Conservation (phyloP, 176 grass and related monocot genomes). For the Typha latifolia region DNA sequence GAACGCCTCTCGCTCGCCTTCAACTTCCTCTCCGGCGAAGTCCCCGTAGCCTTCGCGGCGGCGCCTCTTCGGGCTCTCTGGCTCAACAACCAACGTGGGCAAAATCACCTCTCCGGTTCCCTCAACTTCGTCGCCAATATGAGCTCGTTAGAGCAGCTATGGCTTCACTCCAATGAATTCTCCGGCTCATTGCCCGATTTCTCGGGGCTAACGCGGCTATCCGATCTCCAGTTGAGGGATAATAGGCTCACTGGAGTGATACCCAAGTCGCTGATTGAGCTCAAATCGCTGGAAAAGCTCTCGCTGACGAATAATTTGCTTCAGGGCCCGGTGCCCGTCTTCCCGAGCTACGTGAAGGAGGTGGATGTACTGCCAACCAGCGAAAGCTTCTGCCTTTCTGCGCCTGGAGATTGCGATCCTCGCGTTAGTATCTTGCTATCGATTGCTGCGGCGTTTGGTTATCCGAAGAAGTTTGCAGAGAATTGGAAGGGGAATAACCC, state of each 20-base stretch:
- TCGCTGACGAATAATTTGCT: constrained; percentile 55
- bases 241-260: constrained; percentile 63
- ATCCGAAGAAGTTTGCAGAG: constrained; percentile 26
- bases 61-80: constrained; percentile 35
- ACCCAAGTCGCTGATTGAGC: constrained; percentile 32
- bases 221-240: constrained; percentile 57
- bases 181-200: constrained; percentile 67
- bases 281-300: constrained; percentile 36
- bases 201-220: constrained; percentile 17
- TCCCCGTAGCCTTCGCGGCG: constrained; percentile 32
- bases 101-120: constrained; percentile 16
- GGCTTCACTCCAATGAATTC: constrained; percentile 74
- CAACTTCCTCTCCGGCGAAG: constrained; percentile 43
- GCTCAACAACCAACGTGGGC: constrained; percentile 41
- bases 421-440: constrained; percentile 56
- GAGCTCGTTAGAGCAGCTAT: constrained; percentile 30
- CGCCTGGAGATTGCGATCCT: constrained; percentile 50
- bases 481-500: constrained; percentile 63
- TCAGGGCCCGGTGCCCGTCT: constrained; percentile 47
- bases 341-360: neutral
- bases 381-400: constrained; percentile 41
- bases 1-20: constrained; percentile 31
- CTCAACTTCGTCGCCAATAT: constrained; percentile 53
- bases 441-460: constrained; percentile 54
- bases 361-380: neutral